Conservation (phyloP, 2,329 filamentous ascomycete species). For the Periconia sp. region DNA sequence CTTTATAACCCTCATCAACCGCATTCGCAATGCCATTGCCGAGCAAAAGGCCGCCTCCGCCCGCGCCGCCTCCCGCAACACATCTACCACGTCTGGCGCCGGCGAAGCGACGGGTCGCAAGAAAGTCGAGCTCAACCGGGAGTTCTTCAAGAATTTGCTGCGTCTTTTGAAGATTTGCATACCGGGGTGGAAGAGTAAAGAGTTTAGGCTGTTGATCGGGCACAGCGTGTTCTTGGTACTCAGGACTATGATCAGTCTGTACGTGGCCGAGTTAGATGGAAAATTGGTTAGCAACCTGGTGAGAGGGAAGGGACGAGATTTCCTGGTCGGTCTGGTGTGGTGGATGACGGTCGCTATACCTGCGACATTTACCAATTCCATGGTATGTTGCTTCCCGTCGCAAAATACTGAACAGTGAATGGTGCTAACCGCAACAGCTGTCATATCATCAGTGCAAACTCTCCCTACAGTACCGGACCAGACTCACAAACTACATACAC, state of each 20-base stretch:
- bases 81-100: slow-evolving; percentile 38
- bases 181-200: slow-evolving; percentile 86
- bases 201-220: slow-evolving; percentile 80
- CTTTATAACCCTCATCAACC: slow-evolving; percentile 60
- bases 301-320: slow-evolving; percentile 86
- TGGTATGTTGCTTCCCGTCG: slow-evolving; percentile 61
- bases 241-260: slow-evolving; percentile 87
- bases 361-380: slow-evolving; percentile 97
- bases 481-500: slow-evolving; percentile 92
- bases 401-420: background rate
- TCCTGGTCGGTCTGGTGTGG: slow-evolving; percentile 85
- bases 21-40: slow-evolving; percentile 85
- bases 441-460: slow-evolving; percentile 97
- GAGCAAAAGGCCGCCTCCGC: slow-evolving; percentile 86
- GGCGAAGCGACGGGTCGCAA: slow-evolving; percentile 56
- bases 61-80: slow-evolving; percentile 60
- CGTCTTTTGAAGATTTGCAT: slow-evolving; percentile 83
- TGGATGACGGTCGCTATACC: slow-evolving; percentile 98
- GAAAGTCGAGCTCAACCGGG: slow-evolving; percentile 89
- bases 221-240: slow-evolving; percentile 93
- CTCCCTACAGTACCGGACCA: slow-evolving; percentile 86
- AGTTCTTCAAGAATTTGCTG: slow-evolving; percentile 78
- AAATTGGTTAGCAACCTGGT: slow-evolving; percentile 90
- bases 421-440: slow-evolving; percentile 57
- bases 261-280: slow-evolving; percentile 95